Conservation (phyloP, 192 early-diverging fungal species). For the Rhizoclosmatium globosum region DNA sequence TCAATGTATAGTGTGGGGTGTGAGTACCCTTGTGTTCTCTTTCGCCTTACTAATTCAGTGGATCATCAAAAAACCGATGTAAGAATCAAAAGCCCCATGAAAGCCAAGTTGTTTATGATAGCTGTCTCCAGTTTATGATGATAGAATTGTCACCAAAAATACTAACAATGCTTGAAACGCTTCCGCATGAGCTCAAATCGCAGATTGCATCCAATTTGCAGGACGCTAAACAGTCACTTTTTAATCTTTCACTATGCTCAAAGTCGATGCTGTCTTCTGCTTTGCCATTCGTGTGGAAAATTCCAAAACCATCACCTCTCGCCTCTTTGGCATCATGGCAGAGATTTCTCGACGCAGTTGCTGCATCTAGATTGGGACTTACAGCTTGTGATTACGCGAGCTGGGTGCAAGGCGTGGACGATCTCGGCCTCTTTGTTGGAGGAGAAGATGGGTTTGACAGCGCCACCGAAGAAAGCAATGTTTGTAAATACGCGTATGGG, state of each 20-base stretch:
- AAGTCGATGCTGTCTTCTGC: neutral
- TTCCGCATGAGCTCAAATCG: slow-evolving; percentile 18
- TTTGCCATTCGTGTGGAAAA: slow-evolving; percentile 10
- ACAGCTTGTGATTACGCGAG: slow-evolving; percentile 21
- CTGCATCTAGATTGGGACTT: neutral
- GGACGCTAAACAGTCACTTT: neutral
- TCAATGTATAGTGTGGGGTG: too few species aligned
- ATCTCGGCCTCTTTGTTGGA: slow-evolving; percentile 43
- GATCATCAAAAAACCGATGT: too few species aligned
- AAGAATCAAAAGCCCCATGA: too few species aligned
- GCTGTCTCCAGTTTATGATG: too few species aligned
- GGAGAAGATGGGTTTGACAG: slow-evolving; percentile 31
- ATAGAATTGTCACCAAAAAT: neutral
- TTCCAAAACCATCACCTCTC: slow-evolving; percentile 18
- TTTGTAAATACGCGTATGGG: slow-evolving; percentile 9
- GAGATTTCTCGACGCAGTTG: slow-evolving; percentile 35
- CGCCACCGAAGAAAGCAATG: neutral
- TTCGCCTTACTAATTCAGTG: too few species aligned
- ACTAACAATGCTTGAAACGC: neutral
- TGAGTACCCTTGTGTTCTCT: too few species aligned
- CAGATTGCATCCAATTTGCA: slow-evolving; percentile 9
- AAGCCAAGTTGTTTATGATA: too few species aligned
- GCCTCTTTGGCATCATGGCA: slow-evolving; percentile 7
- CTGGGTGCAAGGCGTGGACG: slow-evolving; percentile 34
- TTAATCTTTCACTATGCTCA: neutral